Conservation (phyloP, 2,329 filamentous ascomycete species). For the Cladosporium phlei region DNA sequence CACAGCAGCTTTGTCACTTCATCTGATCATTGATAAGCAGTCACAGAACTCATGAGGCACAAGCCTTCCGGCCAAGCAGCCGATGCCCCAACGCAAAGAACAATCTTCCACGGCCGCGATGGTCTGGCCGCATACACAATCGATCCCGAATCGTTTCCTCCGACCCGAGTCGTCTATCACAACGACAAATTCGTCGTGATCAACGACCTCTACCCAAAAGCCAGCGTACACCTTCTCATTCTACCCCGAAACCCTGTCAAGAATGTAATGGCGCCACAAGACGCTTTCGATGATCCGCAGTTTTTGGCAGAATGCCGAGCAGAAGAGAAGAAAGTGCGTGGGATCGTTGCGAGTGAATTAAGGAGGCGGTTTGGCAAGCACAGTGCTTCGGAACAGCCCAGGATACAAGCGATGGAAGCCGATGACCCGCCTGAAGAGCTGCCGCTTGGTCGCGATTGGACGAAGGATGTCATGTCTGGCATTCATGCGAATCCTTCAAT, state of each 20-base stretch:
- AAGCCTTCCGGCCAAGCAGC: constrained; percentile 28
- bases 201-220: constrained; percentile 80
- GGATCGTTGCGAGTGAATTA: constrained; percentile 69
- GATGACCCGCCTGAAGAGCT: constrained; percentile 40
- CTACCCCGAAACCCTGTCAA: constrained; percentile 65
- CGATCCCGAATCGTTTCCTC: constrained; percentile 57
- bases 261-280: constrained; percentile 66
- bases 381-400: constrained; percentile 59
- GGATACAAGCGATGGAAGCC: constrained; percentile 59
- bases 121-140: constrained; percentile 64
- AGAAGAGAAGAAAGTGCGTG: constrained; percentile 58
- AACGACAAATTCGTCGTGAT: constrained; percentile 70
- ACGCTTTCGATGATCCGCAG: constrained; percentile 64
- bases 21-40: constrained; percentile 31
- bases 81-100: constrained; percentile 25
- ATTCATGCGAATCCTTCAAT: constrained; percentile 87
- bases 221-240: constrained; percentile 79
- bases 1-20: constrained; percentile 6
- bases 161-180: constrained; percentile 59
- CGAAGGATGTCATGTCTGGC: constrained; percentile 66
- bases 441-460: constrained; percentile 74
- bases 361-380: constrained; percentile 60
- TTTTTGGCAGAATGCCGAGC: constrained; percentile 62
- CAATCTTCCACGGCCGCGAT: constrained; percentile 48
- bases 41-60: constrained; percentile 44